Evolutionary conservation across 495 filamentous ascomycete genomes (phyloP).

Genomic region (Penicillium taxi): DNA sequence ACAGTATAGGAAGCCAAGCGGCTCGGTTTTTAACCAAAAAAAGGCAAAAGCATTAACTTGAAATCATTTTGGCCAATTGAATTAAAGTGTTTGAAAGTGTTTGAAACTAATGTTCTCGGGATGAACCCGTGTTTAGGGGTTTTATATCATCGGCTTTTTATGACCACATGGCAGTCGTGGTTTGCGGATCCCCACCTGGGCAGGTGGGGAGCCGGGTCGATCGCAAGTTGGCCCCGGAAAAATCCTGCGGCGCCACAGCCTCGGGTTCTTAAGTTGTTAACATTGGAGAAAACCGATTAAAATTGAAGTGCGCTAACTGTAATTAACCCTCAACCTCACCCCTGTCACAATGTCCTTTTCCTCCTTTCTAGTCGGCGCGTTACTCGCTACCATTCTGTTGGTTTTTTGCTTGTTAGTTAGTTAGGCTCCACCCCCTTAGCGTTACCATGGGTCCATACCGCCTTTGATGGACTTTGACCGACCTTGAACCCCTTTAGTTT

Average conservation of each 20-base stretch:
- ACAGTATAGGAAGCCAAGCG: too few relatives aligned
- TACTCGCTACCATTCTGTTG: slow-evolving; percentile 5
- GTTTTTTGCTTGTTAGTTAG: not conserved
- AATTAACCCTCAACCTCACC: not conserved
- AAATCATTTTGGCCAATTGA: too few relatives aligned
- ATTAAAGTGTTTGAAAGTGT: too few relatives aligned
- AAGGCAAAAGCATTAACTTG: too few relatives aligned
- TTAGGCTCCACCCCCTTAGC: slow-evolving; percentile 5
- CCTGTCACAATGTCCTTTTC: slow-evolving; percentile 3
- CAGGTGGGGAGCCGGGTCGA: slow-evolving; percentile 12
- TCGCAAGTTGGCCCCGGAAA: slow-evolving; percentile 6
- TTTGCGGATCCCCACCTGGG: slow-evolving; percentile 6
- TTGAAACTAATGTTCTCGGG: too few relatives aligned
- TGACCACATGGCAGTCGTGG: not conserved
- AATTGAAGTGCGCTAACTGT: slow-evolving; percentile 6
- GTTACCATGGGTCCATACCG: too few relatives aligned
- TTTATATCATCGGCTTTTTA: too few relatives aligned
- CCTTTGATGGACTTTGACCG: too few relatives aligned
- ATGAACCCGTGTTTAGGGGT: too few relatives aligned
- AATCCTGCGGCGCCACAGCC: slow-evolving; percentile 2
- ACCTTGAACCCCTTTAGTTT: too few relatives aligned
- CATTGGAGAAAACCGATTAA: too few relatives aligned
- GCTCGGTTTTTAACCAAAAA: too few relatives aligned
- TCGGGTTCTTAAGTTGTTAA: slow-evolving; percentile 5
- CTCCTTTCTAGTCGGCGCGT: slow-evolving; percentile 1